These are phyloP conservation scores for Neospermospora avenae DNA, from an alignment of 2,329 filamentous ascomycete genomes.

Conservation along the genomic window DNA sequence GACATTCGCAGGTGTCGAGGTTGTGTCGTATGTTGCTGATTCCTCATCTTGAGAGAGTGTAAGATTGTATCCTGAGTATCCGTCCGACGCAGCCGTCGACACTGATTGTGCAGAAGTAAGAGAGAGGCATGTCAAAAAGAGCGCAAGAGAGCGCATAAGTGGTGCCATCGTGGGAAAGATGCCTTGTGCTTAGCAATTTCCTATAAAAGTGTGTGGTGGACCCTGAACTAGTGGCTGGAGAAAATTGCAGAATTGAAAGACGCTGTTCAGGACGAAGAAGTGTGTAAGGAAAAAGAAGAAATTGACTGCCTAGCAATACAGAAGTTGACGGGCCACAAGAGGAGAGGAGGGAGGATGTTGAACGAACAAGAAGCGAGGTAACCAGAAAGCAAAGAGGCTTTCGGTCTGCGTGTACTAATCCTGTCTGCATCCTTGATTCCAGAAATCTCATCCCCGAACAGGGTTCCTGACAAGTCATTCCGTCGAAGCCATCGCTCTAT, in stretches of 20 bases:
- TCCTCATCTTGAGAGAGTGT: conserved; percentile 48
- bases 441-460: neutral
- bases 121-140: conserved; percentile 2
- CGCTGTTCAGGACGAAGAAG: neutral
- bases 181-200: neutral
- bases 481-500: neutral
- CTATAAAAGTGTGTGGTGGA: neutral
- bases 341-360: neutral
- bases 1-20: conserved; percentile 44
- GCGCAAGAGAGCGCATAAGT: neutral
- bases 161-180: neutral
- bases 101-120: conserved; percentile 12
- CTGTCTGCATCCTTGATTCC: neutral
- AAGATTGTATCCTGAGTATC: conserved; percentile 56
- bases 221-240: neutral
- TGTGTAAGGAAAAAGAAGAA: neutral
- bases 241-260: neutral
- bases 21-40: conserved; percentile 52
- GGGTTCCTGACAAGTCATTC: neutral
- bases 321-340: neutral
- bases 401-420: neutral
- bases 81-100: conserved; percentile 28
- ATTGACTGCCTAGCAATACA: neutral
- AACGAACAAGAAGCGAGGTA: neutral
- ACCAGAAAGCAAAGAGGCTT: neutral